These are phyloP conservation scores for Talaromyces verruculosus DNA, from an alignment of 2,329 filamentous ascomycete species.

Conservation along the genomic window DNA sequence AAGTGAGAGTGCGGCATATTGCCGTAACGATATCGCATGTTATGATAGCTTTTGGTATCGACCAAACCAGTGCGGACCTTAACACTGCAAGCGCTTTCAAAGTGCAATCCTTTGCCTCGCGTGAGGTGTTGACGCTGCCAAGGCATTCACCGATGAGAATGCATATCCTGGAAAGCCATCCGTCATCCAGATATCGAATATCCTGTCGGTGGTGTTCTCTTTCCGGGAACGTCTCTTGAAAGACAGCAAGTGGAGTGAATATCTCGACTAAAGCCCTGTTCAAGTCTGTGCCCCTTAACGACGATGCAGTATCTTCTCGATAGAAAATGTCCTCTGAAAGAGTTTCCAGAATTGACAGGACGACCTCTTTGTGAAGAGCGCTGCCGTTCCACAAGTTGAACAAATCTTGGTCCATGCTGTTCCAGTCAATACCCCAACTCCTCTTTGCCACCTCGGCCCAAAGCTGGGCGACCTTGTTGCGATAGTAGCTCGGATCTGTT, in stretches of 20 bases:
- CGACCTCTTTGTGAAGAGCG: constrained; percentile 74
- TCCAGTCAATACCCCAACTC: constrained; percentile 89
- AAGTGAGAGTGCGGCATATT: constrained; percentile 70
- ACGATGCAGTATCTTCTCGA: constrained; percentile 82
- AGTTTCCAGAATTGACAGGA: constrained; percentile 83
- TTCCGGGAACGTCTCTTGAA: constrained; percentile 73
- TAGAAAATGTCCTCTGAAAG: constrained; percentile 93
- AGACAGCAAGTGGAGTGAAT: constrained; percentile 75
- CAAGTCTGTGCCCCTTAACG: constrained; percentile 76
- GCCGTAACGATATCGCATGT: constrained; percentile 68
- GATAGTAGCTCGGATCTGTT: constrained; percentile 75
- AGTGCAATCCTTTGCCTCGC: constrained; percentile 67
- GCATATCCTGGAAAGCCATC: constrained; percentile 80
- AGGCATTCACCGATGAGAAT: constrained; percentile 73
- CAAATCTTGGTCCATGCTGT: constrained; percentile 86
- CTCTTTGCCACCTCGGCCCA: constrained; percentile 96
- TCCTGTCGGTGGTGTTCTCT: constrained; percentile 63
- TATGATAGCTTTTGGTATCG: constrained; percentile 77
- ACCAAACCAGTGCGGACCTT: constrained; percentile 79
- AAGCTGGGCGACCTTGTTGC: constrained; percentile 90
- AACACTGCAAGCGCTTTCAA: constrained; percentile 76
- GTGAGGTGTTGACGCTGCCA: constrained; percentile 63
- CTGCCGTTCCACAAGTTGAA: constrained; percentile 71
- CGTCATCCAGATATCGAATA: constrained; percentile 75
- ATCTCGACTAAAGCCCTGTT: constrained; percentile 92